Evolutionary conservation across 1,139 yeast genomes (phyloP), one percentile per base, ranked within the genome.

Genomic region (Pichia sp.): DNA sequence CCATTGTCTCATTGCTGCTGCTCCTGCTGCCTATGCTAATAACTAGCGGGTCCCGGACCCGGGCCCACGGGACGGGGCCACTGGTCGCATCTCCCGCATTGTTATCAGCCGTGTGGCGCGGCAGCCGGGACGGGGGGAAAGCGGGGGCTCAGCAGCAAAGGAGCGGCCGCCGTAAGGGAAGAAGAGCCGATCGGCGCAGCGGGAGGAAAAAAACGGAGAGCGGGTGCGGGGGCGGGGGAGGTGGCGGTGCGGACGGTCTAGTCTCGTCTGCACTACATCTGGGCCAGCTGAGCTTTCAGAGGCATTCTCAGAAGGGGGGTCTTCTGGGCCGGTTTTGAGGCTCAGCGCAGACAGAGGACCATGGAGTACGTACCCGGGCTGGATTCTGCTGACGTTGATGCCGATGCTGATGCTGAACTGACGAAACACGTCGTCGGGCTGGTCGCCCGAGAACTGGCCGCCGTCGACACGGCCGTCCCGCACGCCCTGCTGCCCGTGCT

Each of bases 351-450:
- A 9, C 12, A 4, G 12, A 16, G 24, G 17, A 5, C 40, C 43
- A 52, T 52, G 51, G 55, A 52, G 20, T 48, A 52, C 30, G 40
- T 52, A 40, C 55, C 55, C n/a, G n/a, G 36, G 7, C n/a, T 51
- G n/a, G 50, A 51, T 34, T 30, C 33, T 16, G 6, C 46, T 3
- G 29, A 14, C 14, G 14, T 3, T 6, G 6, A 12, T 8, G 33
- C 12, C 2, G 12, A 30, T 6, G 17, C n/a, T 1, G 40, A 49
- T 8, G 17, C 45, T 14, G n/a, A 41, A 6, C 33, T 46, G 4
- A 14, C 43, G 5, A 20, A 16, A 9, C 29, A 46, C 14, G 33
- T 50, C 8, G 14, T 36, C 3, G 14, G 29, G 8, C 38, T 9
- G 29, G 44, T 52, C 24, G 52, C 43, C 24, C 12, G 17, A 9